A percentile compares a stretch with the other conserved stretches of the same genome.
These are phyloP conservation scores for Talaromyces albobiverticillius DNA, from an alignment of 2,329 filamentous ascomycete genomes.

Conservation along the genomic window DNA sequence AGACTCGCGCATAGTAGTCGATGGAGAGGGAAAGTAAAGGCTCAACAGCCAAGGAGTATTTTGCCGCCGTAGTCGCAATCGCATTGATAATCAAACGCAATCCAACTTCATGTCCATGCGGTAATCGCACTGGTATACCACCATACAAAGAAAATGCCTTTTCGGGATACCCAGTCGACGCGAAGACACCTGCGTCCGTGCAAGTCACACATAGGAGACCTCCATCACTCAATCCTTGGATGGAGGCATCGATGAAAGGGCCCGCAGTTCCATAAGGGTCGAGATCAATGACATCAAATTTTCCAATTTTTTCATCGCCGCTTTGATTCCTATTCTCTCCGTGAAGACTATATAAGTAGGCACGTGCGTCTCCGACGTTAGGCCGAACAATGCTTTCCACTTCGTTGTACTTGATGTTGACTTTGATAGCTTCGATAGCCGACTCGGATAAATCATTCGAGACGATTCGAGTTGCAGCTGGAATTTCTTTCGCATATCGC, in stretches of 20 bases:
- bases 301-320: slow-evolving; percentile 39
- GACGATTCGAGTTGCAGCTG: slow-evolving; percentile 75
- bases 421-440: slow-evolving; percentile 75
- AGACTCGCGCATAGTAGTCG: slow-evolving; percentile 90
- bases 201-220: slow-evolving; percentile 93
- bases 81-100: slow-evolving; percentile 81
- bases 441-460: slow-evolving; percentile 83
- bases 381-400: slow-evolving; percentile 68
- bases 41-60: slow-evolving; percentile 84
- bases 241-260: slow-evolving; percentile 84
- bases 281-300: slow-evolving; percentile 92
- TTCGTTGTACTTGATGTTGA: slow-evolving; percentile 81
- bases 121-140: slow-evolving; percentile 79
- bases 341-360: slow-evolving; percentile 77
- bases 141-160: slow-evolving; percentile 95
- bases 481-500: slow-evolving; percentile 87
- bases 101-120: slow-evolving; percentile 84
- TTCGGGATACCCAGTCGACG: slow-evolving; percentile 88
- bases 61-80: slow-evolving; percentile 74
- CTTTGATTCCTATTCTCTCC: slow-evolving; percentile 34
- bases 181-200: slow-evolving; percentile 93
- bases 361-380: slow-evolving; percentile 77
- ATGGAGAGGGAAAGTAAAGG: slow-evolving; percentile 90
- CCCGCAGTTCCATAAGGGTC: slow-evolving; percentile 95
- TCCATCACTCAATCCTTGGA: slow-evolving; percentile 83